Conservation (phyloP, 176 grass and related monocot species). For the Zizania latifolia region DNA sequence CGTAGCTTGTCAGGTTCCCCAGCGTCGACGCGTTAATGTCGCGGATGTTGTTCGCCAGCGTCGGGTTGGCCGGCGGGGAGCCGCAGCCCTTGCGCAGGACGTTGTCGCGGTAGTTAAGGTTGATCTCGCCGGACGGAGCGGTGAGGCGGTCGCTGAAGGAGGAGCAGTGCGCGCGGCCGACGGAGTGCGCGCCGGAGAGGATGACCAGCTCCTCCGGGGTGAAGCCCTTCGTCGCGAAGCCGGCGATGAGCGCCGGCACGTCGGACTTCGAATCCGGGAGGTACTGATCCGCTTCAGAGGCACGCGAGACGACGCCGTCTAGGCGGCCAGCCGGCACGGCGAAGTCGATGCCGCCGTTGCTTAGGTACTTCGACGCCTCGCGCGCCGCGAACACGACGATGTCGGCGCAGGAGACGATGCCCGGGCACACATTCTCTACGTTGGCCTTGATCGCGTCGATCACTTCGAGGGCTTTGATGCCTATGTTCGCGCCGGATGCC, state of each 20-base stretch:
- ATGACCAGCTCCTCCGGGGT: not conserved
- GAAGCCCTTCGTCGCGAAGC: not conserved
- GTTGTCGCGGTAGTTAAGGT: not conserved
- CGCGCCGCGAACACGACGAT: slow-evolving; percentile 44
- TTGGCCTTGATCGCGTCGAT: not conserved
- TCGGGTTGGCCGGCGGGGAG: not conserved
- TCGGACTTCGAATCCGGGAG: not conserved
- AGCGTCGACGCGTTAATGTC: not conserved
- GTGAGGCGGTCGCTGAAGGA: not conserved
- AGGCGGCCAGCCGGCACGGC: not conserved
- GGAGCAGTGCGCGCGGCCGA: not conserved
- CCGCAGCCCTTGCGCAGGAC: not conserved
- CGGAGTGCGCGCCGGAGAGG: not conserved
- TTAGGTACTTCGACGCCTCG: slow-evolving; percentile 17
- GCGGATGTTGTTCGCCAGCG: slow-evolving; percentile 1
- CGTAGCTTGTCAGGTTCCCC: not conserved
- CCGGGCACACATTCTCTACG: not conserved
- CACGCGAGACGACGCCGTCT: not conserved
- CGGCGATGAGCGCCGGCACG: not conserved
- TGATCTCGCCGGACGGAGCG: not conserved
- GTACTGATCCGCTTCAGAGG: accelerated
- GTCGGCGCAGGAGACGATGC: slow-evolving; percentile 43
- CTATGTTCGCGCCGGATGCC: not conserved
- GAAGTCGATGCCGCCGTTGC: not conserved
- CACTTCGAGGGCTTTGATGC: not conserved